Evolutionary conservation across 495 filamentous ascomycete species (phyloP), one percentile per base, ranked within the genome.

Genomic region (Opeltia flavorubescens): DNA sequence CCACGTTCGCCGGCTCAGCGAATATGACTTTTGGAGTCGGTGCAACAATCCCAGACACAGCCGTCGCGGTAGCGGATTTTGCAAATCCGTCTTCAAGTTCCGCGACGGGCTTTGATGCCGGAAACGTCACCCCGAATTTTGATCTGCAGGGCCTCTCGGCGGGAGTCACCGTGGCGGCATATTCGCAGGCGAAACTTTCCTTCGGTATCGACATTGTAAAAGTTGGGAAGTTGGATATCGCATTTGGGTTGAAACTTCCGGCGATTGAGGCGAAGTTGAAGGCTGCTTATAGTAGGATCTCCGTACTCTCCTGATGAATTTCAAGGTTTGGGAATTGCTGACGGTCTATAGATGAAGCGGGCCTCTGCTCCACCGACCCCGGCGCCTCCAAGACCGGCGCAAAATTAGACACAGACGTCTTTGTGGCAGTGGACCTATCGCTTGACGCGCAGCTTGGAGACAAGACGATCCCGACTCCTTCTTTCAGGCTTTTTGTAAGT

Each of bases 361-460:
- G 61, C 12, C 43, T 49, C 6, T 63, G 61, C 43, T 40, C 48
- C 11, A 15, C 51, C 18, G 47, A 36, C 11, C 4, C 49, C 6
- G 52, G 38, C 8, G 48, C 56, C 0, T 57, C 51, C n/a, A 58
- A 58, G 33, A 59, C 61, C 5, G 61, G 59, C 1, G 35, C 62
- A 6, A 46, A 56, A 13, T n/a, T 63, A 15, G 27, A 26, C 8
- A 54, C 46, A 3, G n/a, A 53, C 6, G 55, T 59, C 31, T 21
- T 46, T 27, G 31, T 65, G 44, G 50, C 53, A 15, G 47, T 69
- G 42, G 46, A 57, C 48, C 39, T 75, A 56, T 40, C 66, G 58
- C 53, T 78, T 66, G 53, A 55, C 3, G 31, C 43, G 2, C 13
- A 21, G 3, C 21, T 54, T 12, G 48, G 51, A 5, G 12, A n/a